Evolutionary conservation across 2,329 filamentous ascomycete species (phyloP).

Genomic region (Trichophyton schoenleinii): DNA sequence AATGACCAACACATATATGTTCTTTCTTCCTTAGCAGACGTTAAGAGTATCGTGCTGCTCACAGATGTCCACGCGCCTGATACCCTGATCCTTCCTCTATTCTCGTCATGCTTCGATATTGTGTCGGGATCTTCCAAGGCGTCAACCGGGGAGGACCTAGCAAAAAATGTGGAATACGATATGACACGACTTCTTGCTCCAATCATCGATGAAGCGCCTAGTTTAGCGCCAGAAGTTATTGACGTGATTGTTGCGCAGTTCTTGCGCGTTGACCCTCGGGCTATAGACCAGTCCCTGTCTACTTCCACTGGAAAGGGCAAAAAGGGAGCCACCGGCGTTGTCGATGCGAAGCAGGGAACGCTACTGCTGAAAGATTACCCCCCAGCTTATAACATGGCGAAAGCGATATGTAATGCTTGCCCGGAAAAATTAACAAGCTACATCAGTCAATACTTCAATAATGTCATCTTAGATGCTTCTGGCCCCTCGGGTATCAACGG

Average conservation of each 20-base stretch:
- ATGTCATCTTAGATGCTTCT: conserved; percentile 83
- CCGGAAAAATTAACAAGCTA: conserved; percentile 91
- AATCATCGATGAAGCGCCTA: conserved; percentile 72
- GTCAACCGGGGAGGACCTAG: conserved; percentile 64
- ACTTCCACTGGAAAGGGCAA: conserved; percentile 40
- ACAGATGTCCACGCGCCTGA: conserved; percentile 77
- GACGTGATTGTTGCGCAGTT: conserved; percentile 95
- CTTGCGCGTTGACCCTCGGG: conserved; percentile 65
- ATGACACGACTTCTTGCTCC: conserved; percentile 76
- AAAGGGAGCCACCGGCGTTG: conserved; percentile 38
- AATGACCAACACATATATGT: conserved; percentile 89
- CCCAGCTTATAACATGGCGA: conserved; percentile 90
- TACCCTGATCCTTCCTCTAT: conserved; percentile 64
- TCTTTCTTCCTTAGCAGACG: conserved; percentile 72
- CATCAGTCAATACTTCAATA: conserved; percentile 92
- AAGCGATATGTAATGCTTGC: conserved; percentile 77
- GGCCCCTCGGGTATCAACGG: conserved; percentile 47
- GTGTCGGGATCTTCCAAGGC: conserved; percentile 66
- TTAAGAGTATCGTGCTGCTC: conserved; percentile 87
- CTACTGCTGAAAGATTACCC: conserved; percentile 78
- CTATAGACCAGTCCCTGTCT: conserved; percentile 31
- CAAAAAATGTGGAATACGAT: conserved; percentile 86
- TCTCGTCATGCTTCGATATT: conserved; percentile 83
- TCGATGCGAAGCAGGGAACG: conserved; percentile 68
- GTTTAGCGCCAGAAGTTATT: conserved; percentile 67